A percentile compares a stretch with the other conserved stretches of the same genome.
Evolutionary conservation across 2,329 filamentous ascomycete genomes (phyloP).

Genomic region (Penicillium glabrum): DNA sequence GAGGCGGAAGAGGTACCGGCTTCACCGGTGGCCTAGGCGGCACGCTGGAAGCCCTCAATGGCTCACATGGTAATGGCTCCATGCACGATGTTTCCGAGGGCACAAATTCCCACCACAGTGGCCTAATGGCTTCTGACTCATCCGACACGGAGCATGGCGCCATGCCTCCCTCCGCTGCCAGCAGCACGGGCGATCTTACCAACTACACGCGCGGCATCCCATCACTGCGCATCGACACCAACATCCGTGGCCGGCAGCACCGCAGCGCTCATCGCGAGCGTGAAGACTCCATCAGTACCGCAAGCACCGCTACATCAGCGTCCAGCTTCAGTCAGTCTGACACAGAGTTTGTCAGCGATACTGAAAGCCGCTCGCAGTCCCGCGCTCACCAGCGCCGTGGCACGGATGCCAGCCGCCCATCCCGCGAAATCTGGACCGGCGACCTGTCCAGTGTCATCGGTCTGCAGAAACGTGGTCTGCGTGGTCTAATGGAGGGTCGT

Average conservation of each 20-base stretch:
- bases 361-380: slow-evolving; percentile 32
- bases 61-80: slow-evolving; percentile 28
- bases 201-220: slow-evolving; percentile 30
- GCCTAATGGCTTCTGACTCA: slow-evolving; percentile 35
- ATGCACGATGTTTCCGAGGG: slow-evolving; percentile 22
- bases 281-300: slow-evolving; percentile 41
- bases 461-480: slow-evolving; percentile 85
- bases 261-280: slow-evolving; percentile 28
- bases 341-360: slow-evolving; percentile 30
- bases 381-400: slow-evolving; percentile 42
- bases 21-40: slow-evolving; percentile 58
- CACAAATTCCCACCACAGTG: slow-evolving; percentile 27
- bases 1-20: slow-evolving; percentile 80
- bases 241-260: slow-evolving; percentile 25
- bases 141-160: slow-evolving; percentile 41
- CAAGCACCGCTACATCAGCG: slow-evolving; percentile 39
- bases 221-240: slow-evolving; percentile 43
- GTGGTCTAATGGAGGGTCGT: slow-evolving; percentile 92
- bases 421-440: slow-evolving; percentile 70
- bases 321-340: slow-evolving; percentile 41
- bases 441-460: slow-evolving; percentile 85
- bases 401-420: slow-evolving; percentile 32
- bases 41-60: slow-evolving; percentile 44
- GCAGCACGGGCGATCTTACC: slow-evolving; percentile 26
- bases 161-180: slow-evolving; percentile 26